Conservation (phyloP, 148 eudicot genomes). For the Vaccinium myrtillus region DNA sequence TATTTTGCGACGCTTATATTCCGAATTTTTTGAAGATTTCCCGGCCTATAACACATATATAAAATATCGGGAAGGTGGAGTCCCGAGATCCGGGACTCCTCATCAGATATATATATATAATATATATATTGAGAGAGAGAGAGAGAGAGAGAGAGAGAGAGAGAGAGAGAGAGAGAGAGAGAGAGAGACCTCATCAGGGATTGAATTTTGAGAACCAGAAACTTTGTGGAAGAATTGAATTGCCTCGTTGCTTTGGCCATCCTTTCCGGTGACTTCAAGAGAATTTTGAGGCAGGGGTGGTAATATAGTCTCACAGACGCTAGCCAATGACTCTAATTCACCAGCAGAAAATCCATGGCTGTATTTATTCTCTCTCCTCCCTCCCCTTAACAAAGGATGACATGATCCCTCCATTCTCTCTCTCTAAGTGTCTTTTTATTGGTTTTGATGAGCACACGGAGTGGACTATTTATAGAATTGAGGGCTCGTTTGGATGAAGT, state of each 20-base stretch:
- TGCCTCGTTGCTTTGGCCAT: slow-evolving; percentile 13
- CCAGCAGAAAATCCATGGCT: slow-evolving; percentile 43
- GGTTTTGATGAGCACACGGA: neutral
- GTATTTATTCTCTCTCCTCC: slow-evolving; percentile 46
- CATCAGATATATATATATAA: no score
- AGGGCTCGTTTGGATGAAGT: no score
- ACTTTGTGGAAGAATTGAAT: slow-evolving; percentile 41
- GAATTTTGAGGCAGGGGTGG: slow-evolving; percentile 46
- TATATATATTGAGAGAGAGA: no score
- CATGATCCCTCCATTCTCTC: slow-evolving; percentile 28
- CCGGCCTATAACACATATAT: no score
- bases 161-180: neutral
- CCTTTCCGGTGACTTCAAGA: slow-evolving; percentile 6
- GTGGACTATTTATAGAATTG: neutral
- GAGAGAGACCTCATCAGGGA: slow-evolving; percentile 57
- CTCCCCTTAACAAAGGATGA: slow-evolving; percentile 54
- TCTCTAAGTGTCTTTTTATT: neutral
- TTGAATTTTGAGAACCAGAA: slow-evolving; percentile 52
- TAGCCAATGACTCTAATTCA: slow-evolving; percentile 43
- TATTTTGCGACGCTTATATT: no score
- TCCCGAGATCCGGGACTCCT: no score
- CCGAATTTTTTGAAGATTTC: no score
- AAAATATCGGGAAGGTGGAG: no score
- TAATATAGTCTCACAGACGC: slow-evolving; percentile 53
- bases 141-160: no score